A percentile compares a stretch with the other conserved stretches of the same genome.
These are phyloP conservation scores for Vigna trinervia DNA, from an alignment of 306 rosid species.

Conservation along the genomic window DNA sequence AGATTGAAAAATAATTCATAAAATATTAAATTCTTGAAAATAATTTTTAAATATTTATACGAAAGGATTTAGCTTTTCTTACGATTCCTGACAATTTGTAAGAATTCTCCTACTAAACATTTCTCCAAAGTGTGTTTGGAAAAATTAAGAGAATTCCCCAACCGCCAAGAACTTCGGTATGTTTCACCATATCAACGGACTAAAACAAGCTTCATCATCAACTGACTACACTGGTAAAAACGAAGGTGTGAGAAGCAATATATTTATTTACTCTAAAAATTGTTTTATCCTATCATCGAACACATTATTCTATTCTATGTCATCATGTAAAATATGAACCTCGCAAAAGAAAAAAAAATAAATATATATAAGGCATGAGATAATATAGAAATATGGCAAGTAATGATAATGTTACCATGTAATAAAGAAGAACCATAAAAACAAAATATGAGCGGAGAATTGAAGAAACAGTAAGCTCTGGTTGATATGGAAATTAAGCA, in stretches of 20 bases:
- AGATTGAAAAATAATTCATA: too few species aligned
- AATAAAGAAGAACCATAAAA: slow-evolving; percentile 18
- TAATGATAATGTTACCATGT: background rate
- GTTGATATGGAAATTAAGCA: slow-evolving; percentile 29
- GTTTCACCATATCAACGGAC: too few species aligned
- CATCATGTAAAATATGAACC: background rate
- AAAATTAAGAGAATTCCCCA: background rate
- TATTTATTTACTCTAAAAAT: too few species aligned
- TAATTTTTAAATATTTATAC: too few species aligned
- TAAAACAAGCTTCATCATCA: too few species aligned
- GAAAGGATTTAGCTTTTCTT: too few species aligned
- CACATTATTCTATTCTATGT: background rate
- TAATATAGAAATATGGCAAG: slow-evolving; percentile 6
- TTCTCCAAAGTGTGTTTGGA: too few species aligned
- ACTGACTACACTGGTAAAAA: too few species aligned
- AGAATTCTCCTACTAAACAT: too few species aligned
- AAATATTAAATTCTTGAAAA: too few species aligned
- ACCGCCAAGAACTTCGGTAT: background rate
- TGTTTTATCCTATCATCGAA: background rate
- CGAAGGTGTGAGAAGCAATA: background rate
- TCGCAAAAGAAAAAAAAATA: background rate
- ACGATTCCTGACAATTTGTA: too few species aligned
- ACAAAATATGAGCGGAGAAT: slow-evolving; percentile 16
- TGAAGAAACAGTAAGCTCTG: background rate
- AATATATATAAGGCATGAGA: background rate